Evolutionary conservation across 176 grass and related monocot species (phyloP).

Genomic region (Coix lacrymajobi): DNA sequence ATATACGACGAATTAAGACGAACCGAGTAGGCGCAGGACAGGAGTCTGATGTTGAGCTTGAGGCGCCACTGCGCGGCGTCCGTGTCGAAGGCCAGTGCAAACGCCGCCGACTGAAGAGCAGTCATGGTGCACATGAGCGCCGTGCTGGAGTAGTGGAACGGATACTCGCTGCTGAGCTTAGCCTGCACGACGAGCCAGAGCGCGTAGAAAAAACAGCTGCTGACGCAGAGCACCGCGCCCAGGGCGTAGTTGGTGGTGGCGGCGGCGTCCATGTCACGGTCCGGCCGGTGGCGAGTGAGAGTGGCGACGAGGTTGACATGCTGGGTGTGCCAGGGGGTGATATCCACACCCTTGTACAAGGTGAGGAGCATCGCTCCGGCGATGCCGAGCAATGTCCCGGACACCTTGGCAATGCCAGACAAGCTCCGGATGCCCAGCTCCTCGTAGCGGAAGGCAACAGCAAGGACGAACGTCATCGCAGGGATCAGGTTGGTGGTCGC

Average conservation of each 20-base stretch:
- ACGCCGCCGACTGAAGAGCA: constrained; percentile 40
- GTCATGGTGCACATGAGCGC: constrained; percentile 73
- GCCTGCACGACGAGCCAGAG: constrained; percentile 69
- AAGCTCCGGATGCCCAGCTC: constrained; percentile 22
- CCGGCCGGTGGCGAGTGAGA: no score
- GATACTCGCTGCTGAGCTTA: constrained; percentile 42
- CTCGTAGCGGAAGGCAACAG: constrained; percentile 74
- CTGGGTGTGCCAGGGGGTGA: constrained; percentile 44
- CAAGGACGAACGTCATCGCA: constrained; percentile 67
- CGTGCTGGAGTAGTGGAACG: constrained; percentile 65
- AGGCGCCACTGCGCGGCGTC: constrained; percentile 43
- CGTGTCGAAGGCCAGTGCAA: constrained; percentile 41
- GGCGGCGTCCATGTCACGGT: background rate
- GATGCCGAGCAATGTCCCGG: constrained; percentile 59
- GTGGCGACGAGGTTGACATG: constrained; percentile 38
- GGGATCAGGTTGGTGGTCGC: constrained; percentile 80
- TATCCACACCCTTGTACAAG: no score
- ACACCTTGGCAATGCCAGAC: constrained; percentile 52
- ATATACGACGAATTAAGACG: no score
- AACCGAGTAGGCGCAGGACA: constrained; percentile 37
- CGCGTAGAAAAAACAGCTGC: constrained; percentile 61
- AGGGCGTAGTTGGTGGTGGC: background rate
- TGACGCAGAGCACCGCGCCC: constrained; percentile 43
- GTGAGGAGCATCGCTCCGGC: constrained; percentile 85
- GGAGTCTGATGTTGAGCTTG: constrained; percentile 40